phyloP scores from a whole-genome alignment of 257 asterid species.

The Capsicum rhomboideum region DNA sequence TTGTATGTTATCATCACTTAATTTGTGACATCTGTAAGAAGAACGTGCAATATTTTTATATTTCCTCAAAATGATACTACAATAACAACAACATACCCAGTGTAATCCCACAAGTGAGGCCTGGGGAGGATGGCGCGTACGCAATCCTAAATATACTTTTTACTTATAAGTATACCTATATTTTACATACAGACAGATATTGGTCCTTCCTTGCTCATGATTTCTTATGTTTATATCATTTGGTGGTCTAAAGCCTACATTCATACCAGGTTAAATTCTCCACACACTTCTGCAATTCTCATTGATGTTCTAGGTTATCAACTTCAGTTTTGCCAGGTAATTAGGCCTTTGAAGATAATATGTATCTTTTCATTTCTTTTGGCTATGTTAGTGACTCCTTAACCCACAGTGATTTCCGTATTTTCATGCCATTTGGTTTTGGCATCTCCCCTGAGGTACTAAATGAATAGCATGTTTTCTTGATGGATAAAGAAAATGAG shows the following conservation, averaged over 20 bases:
- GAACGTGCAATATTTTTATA: neutral
- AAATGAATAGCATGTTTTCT: neutral
- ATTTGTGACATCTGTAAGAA: neutral
- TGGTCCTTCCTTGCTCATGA: neutral
- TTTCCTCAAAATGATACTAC: neutral
- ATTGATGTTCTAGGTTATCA: constrained; percentile 83
- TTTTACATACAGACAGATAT: neutral
- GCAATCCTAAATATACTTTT: too few relatives aligned
- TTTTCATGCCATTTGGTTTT: neutral
- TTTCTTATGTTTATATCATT: neutral
- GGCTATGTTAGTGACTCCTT: neutral
- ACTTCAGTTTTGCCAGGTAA: constrained; percentile 95
- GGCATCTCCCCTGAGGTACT: neutral
- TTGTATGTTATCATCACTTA: neutral
- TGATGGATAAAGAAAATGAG: neutral
- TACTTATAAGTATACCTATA: neutral
- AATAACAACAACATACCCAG: too few relatives aligned
- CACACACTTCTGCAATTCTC: constrained; percentile 63
- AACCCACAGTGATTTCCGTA: neutral
- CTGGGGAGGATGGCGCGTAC: too few relatives aligned
- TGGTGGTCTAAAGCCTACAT: neutral
- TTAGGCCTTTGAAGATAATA: neutral
- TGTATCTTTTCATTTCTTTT: neutral
- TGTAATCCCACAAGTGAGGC: too few relatives aligned
- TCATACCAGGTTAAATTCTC: constrained; percentile 74